Conservation (phyloP, 2,329 filamentous ascomycete species). For the Fusarium udum region DNA sequence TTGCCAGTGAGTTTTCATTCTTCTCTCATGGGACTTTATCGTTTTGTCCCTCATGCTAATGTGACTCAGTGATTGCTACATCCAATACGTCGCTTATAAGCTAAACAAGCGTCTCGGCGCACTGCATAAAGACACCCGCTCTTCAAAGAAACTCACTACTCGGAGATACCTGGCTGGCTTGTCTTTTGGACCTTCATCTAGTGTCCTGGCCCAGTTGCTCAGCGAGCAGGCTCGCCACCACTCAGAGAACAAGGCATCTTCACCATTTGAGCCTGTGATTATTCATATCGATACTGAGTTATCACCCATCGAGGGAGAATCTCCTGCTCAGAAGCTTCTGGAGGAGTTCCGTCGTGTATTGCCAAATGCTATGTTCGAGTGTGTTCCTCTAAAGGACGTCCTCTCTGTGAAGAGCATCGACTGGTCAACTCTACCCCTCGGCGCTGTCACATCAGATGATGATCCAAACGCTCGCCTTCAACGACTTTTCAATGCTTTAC, state of each 20-base stretch:
- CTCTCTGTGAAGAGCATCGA: constrained; percentile 62
- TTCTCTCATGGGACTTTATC: background rate
- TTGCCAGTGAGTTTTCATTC: constrained; percentile 43
- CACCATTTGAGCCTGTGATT: constrained; percentile 73
- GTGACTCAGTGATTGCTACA: constrained; percentile 70
- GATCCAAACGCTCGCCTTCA: constrained; percentile 58
- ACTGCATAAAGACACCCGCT: constrained; percentile 59
- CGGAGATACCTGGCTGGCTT: constrained; percentile 76
- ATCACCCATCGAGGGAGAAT: constrained; percentile 32
- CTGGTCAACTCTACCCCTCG: constrained; percentile 59
- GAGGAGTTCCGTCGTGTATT: constrained; percentile 67
- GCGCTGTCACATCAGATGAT: constrained; percentile 8
- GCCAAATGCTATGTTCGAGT: constrained; percentile 71
- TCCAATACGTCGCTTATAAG: constrained; percentile 80
- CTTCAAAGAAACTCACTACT: constrained; percentile 46
- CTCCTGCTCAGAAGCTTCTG: constrained; percentile 57
- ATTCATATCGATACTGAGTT: constrained; percentile 63
- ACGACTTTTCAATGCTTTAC: constrained; percentile 66
- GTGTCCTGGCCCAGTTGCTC: constrained; percentile 79
- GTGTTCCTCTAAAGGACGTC: constrained; percentile 70
- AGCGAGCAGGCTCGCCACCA: constrained; percentile 75
- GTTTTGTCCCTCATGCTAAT: constrained; percentile 3
- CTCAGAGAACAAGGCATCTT: constrained; percentile 68
- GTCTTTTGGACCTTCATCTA: constrained; percentile 84
- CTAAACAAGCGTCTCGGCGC: constrained; percentile 74